Evolutionary conservation across 2,329 filamentous ascomycete species (phyloP), one percentile per base, ranked within the genome.

Genomic region (Colletotrichum lupini): DNA sequence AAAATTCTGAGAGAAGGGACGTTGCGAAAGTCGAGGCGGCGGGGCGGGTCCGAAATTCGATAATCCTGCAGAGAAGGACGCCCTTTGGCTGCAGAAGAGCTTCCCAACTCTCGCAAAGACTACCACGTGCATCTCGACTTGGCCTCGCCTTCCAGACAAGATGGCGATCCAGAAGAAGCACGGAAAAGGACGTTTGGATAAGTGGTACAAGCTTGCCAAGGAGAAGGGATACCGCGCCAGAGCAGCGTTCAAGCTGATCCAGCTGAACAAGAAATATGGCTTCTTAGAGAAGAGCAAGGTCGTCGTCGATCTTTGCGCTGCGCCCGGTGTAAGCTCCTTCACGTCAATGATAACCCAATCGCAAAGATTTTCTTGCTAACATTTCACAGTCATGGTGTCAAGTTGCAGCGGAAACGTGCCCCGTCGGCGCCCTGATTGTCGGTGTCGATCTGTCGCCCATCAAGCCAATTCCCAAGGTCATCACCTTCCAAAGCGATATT

Each of bases 121-220:
- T 49, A n/a, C n/a, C 49, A 22, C 19, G 62, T 65, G 62, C 52
- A 28, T 24, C 16, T 37, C 52, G 37, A 24, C 62, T 63, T 66
- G 63, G 61, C 58, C 28, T 37, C 68, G 49, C 67, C 60, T 28
- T 61, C 42, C 62, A 49, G 61, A 75, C 72, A 78, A 77, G 70
- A 98, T 98, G 97, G 95, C 94, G 80, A 96, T 98, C 80, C 95
- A 98, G 82, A 98, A 98, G 90, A 98, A 98, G 90, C 94, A 98
- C 86, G 96, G 95, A 86, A 98, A 98, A 87, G 96, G 96, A 84
- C 95, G 96, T 90, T 89, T 98, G 80, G 97, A 99, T 85, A 98
- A 98, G 85, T 98, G 95, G 94, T 99, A 98, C 86, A 96, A 95
- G 82, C 92, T 98, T 79, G 97, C 97, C 75, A 99, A 99, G 85